These are phyloP conservation scores for Betula pendula DNA, from an alignment of 306 rosid species.

Conservation along the genomic window DNA sequence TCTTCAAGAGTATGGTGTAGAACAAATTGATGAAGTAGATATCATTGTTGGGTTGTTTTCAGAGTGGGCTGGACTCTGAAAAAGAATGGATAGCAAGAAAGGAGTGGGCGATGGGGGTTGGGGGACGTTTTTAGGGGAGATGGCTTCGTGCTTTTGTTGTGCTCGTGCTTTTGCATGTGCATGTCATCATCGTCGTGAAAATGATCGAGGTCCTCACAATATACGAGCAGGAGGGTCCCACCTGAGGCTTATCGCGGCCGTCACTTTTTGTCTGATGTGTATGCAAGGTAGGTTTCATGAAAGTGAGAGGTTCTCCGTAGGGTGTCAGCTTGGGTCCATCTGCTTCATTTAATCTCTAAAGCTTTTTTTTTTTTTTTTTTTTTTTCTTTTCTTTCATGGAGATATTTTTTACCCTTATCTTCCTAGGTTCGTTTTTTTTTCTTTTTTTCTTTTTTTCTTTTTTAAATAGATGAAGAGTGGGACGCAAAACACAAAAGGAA, in stretches of 20 bases:
- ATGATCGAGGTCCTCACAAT: constrained; percentile 20
- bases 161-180: constrained; percentile 33
- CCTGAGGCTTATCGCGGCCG: constrained; percentile 36
- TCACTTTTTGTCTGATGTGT: constrained; percentile 47
- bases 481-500: too few species aligned
- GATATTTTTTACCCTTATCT: too few species aligned
- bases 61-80: constrained; percentile 38
- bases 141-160: not conserved
- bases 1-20: constrained; percentile 24
- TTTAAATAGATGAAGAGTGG: too few species aligned
- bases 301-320: constrained; percentile 30
- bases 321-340: constrained; percentile 37
- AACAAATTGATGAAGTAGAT: constrained; percentile 24
- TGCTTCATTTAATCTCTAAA: constrained; percentile 26
- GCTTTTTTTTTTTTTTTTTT: not conserved
- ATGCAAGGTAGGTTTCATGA: constrained; percentile 54
- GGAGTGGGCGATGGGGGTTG: not conserved
- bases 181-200: constrained; percentile 23
- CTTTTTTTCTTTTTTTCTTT: too few species aligned
- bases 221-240: constrained; percentile 40
- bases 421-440: too few species aligned
- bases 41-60: constrained; percentile 49
- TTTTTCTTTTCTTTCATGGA: too few species aligned
- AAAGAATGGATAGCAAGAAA: constrained; percentile 33
- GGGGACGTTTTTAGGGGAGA: not conserved